Evolutionary conservation across 331 rosid genomes (phyloP).

Genomic region (Pyracantha coccinea): DNA sequence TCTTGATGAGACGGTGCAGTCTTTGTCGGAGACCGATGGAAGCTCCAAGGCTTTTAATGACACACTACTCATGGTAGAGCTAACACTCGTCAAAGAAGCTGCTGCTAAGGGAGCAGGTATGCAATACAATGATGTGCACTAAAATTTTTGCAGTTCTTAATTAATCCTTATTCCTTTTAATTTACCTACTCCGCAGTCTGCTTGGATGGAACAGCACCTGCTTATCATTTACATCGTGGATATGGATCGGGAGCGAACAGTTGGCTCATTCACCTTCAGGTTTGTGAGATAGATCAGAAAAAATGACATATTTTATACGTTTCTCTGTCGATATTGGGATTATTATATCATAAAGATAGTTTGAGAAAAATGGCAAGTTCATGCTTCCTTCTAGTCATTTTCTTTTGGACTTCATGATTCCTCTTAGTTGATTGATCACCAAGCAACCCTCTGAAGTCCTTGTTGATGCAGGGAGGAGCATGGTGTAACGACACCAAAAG

Average conservation of each 20-base stretch:
- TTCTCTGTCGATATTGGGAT: too few relatives aligned
- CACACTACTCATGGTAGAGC: slow-evolving; percentile 43
- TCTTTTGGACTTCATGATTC: neutral
- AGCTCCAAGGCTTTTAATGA: slow-evolving; percentile 22
- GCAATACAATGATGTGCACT: neutral
- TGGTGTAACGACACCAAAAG: slow-evolving; percentile 70
- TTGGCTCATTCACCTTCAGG: slow-evolving; percentile 91
- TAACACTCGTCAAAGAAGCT: slow-evolving; percentile 77
- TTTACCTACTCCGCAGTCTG: slow-evolving; percentile 45
- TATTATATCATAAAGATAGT: too few relatives aligned
- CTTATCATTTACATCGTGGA: slow-evolving; percentile 73
- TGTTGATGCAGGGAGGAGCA: slow-evolving; percentile 82
- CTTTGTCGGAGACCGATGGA: slow-evolving; percentile 39
- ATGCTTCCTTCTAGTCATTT: neutral
- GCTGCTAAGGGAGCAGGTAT: slow-evolving; percentile 74
- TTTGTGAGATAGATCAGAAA: slow-evolving; percentile 13
- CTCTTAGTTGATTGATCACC: neutral
- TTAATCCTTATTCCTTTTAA: neutral
- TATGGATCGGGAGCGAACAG: slow-evolving; percentile 67
- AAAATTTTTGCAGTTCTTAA: neutral
- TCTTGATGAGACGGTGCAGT: slow-evolving; percentile 45
- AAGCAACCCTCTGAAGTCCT: neutral
- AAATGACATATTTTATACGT: too few relatives aligned
- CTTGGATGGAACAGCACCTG: slow-evolving; percentile 92
- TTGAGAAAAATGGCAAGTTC: neutral